Conservation (phyloP, 2,329 filamentous ascomycete genomes). For the Xylaria sp. region DNA sequence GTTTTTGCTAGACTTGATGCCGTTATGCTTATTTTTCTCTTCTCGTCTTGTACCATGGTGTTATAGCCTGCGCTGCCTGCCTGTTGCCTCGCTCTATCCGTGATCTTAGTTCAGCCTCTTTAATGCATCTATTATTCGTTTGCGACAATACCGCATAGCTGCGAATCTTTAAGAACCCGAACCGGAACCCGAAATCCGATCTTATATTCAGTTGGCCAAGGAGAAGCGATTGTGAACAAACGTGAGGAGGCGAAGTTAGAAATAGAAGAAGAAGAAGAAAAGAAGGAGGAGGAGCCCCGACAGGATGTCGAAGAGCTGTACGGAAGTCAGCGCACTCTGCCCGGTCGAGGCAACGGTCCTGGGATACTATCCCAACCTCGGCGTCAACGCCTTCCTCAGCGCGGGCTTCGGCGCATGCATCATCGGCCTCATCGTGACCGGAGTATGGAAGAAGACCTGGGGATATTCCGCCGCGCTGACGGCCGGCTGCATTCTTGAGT, state of each 20-base stretch:
- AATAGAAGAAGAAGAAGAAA: not conserved
- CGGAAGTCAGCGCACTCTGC: slow-evolving; percentile 46
- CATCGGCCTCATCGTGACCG: slow-evolving; percentile 46
- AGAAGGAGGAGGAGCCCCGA: slow-evolving; percentile 1
- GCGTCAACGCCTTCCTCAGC: slow-evolving; percentile 58
- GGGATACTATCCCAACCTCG: slow-evolving; percentile 60
- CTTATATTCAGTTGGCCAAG: too few relatives aligned
- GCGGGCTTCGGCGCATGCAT: slow-evolving; percentile 50
- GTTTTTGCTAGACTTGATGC: not conserved
- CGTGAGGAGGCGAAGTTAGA: too few relatives aligned
- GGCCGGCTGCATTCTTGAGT: slow-evolving; percentile 54
- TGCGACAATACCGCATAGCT: too few relatives aligned
- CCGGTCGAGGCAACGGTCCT: slow-evolving; percentile 56
- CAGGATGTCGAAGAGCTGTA: slow-evolving; percentile 37
- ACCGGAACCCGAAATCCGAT: too few relatives aligned
- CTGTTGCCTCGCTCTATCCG: not conserved
- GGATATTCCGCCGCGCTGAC: slow-evolving; percentile 54
- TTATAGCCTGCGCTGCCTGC: not conserved
- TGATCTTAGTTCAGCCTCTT: too few relatives aligned
- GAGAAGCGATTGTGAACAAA: too few relatives aligned
- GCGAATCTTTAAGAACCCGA: too few relatives aligned
- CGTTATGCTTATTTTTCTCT: not conserved
- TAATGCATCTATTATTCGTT: too few relatives aligned
- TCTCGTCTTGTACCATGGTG: not conserved
- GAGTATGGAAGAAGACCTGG: slow-evolving; percentile 57